Conservation (phyloP, 2,329 filamentous ascomycete species). For the Mollisia scopiformis region DNA sequence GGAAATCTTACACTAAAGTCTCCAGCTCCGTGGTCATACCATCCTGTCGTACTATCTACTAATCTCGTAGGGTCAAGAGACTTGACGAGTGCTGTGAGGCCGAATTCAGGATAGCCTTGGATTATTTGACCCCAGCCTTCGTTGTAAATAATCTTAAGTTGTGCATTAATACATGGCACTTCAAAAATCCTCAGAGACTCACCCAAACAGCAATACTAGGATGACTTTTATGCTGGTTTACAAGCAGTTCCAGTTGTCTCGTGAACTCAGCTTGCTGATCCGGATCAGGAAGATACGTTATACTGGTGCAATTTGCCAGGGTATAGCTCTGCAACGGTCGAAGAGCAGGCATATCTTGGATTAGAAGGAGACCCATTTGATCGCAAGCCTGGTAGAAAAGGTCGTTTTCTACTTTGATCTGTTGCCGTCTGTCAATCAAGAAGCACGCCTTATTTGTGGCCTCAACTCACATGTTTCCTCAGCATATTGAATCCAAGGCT, state of each 20-base stretch:
- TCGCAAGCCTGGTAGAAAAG: slow-evolving; percentile 24
- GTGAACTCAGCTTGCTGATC: slow-evolving; percentile 65
- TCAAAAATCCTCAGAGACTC: slow-evolving; percentile 24
- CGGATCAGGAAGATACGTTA: slow-evolving; percentile 37
- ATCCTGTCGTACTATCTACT: slow-evolving; percentile 65
- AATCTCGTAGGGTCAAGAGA: slow-evolving; percentile 65
- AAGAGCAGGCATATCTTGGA: slow-evolving; percentile 74
- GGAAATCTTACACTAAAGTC: slow-evolving; percentile 52
- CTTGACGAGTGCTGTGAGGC: slow-evolving; percentile 56
- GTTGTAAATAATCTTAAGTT: slow-evolving; percentile 65
- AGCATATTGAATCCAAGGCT: slow-evolving; percentile 70
- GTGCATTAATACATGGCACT: background rate
- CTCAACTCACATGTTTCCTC: slow-evolving; percentile 64
- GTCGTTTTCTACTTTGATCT: slow-evolving; percentile 12
- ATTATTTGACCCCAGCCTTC: slow-evolving; percentile 70
- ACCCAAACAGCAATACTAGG: slow-evolving; percentile 69
- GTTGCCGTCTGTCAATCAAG: background rate
- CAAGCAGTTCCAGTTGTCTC: slow-evolving; percentile 50
- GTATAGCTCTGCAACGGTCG: slow-evolving; percentile 34
- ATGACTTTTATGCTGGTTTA: slow-evolving; percentile 42
- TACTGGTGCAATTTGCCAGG: slow-evolving; percentile 1
- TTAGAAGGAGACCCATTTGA: slow-evolving; percentile 48
- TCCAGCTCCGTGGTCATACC: slow-evolving; percentile 69
- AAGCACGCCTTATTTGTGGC: slow-evolving; percentile 1
- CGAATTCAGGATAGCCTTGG: slow-evolving; percentile 55